Percentiles rank a stretch among this genome's conserved stretches.
Evolutionary conservation across 139 green algal genomes (phyloP).

Genomic region (Penium margaritaceum): DNA sequence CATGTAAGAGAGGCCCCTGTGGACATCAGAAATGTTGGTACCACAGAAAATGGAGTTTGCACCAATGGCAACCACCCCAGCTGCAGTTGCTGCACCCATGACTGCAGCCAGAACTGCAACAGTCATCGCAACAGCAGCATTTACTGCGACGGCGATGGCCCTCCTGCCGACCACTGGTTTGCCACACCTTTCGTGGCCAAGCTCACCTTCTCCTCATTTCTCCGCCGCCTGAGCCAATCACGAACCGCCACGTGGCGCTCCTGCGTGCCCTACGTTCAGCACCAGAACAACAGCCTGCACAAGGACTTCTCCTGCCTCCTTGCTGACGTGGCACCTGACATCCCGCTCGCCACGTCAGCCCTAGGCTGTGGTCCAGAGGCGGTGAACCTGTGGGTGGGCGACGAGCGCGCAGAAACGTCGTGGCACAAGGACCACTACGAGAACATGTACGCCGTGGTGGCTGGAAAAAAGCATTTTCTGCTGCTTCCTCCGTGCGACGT

Average conservation of each 20-base stretch:
- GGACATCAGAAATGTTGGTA: background rate
- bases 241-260: background rate
- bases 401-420: conserved; percentile 63
- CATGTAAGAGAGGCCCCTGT: background rate
- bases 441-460: conserved; percentile 55
- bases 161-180: too few relatives aligned
- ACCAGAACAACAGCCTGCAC: conserved; percentile 34
- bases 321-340: conserved; percentile 18
- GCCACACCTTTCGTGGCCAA: too few relatives aligned
- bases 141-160: too few relatives aligned
- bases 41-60: background rate
- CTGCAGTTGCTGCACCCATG: background rate
- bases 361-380: conserved; percentile 51
- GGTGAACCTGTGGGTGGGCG: conserved; percentile 73
- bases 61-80: background rate
- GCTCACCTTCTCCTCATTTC: too few relatives aligned
- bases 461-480: conserved; percentile 30
- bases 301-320: conserved; percentile 21
- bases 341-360: conserved; percentile 20
- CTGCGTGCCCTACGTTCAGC: conserved; percentile 36
- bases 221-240: background rate
- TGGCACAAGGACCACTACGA: conserved; percentile 86
- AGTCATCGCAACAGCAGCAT: too few relatives aligned
- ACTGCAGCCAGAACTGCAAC: background rate
- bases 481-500: conserved; percentile 34